phyloP scores from a whole-genome alignment of 2,329 filamentous ascomycete species.

The Fusarium fujikuroi region DNA sequence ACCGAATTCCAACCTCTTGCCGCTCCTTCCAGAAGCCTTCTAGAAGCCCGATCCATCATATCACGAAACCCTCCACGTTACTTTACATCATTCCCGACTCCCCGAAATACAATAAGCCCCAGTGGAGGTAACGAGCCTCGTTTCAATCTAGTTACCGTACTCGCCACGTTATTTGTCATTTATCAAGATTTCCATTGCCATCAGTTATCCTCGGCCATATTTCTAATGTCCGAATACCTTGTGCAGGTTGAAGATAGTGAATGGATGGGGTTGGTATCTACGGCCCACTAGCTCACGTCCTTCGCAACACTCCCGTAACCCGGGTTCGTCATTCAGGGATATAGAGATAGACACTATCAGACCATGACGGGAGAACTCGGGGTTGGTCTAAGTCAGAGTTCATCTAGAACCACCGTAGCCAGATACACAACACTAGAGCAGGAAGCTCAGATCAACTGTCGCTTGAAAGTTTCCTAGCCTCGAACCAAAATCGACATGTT shows the following conservation, averaged over 20 bases:
- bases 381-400: neutral
- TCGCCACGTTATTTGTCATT: neutral
- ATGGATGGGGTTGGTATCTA: neutral
- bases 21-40: constrained; percentile 21
- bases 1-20: neutral
- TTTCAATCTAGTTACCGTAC: neutral
- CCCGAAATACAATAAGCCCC: neutral
- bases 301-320: neutral
- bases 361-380: neutral
- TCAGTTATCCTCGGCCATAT: constrained; percentile 3
- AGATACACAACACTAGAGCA: neutral
- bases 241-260: neutral
- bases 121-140: neutral
- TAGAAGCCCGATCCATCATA: constrained; percentile 6
- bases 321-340: neutral
- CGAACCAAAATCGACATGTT: neutral
- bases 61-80: neutral
- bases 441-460: neutral
- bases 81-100: neutral
- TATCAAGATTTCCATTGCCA: neutral
- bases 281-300: neutral
- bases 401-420: neutral
- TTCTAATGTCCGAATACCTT: neutral
- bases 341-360: neutral
- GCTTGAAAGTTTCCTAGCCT: neutral